Percentiles rank a stretch among this genome's conserved stretches.
Conservation (phyloP, 2,329 filamentous ascomycete species). For the Penicillium polonicum region DNA sequence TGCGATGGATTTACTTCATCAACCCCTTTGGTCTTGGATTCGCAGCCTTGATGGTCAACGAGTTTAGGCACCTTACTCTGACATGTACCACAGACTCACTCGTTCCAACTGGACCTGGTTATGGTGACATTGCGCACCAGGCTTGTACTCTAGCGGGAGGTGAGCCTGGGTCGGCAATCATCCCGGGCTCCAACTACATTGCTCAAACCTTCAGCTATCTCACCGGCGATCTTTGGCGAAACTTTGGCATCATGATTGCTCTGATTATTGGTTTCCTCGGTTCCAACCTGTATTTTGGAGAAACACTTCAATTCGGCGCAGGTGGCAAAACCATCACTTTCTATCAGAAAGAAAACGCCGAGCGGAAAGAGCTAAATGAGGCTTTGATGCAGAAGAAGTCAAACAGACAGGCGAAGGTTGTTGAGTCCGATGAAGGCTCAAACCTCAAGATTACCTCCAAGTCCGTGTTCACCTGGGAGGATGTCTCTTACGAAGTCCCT, state of each 20-base stretch:
- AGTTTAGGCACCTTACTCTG: constrained; percentile 69
- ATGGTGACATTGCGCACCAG: constrained; percentile 70
- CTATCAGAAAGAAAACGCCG: constrained; percentile 41
- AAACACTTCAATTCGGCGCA: constrained; percentile 40
- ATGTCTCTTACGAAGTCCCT: constrained; percentile 52
- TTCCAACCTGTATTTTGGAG: constrained; percentile 42
- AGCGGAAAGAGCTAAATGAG: constrained; percentile 39
- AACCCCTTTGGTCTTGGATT: constrained; percentile 75
- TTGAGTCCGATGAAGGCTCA: constrained; percentile 39
- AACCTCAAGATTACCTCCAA: constrained; percentile 55
- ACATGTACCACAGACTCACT: constrained; percentile 67
- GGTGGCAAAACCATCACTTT: constrained; percentile 45
- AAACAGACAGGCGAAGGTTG: constrained; percentile 35
- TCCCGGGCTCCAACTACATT: constrained; percentile 70
- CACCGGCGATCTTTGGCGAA: constrained; percentile 68
- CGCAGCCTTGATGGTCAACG: constrained; percentile 78
- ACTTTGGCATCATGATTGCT: constrained; percentile 43
- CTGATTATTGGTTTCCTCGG: constrained; percentile 38
- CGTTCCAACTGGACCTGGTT: constrained; percentile 68
- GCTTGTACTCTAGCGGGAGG: constrained; percentile 79
- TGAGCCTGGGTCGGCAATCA: constrained; percentile 59
- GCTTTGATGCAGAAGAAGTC: constrained; percentile 42
- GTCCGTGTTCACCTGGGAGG: constrained; percentile 56
- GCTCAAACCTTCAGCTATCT: constrained; percentile 66
- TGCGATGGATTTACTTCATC: constrained; percentile 78